Conservation (phyloP, 2,329 filamentous ascomycete species). For the Penicillium concentricum region DNA sequence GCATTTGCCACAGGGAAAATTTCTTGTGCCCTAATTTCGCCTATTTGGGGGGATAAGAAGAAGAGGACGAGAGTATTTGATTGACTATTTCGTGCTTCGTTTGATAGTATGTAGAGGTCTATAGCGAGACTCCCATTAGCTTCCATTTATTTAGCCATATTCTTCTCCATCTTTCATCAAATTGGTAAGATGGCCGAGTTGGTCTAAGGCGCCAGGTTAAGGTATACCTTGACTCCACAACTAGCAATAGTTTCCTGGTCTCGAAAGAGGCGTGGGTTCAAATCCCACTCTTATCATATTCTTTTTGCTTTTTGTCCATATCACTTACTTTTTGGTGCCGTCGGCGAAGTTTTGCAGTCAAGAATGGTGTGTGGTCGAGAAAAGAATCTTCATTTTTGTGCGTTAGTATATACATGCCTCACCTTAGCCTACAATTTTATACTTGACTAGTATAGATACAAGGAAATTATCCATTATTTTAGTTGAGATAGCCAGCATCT, state of each 20-base stretch:
- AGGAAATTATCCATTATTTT: no score
- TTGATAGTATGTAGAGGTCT: no score
- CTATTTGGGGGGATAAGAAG: no score
- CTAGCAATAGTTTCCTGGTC: slow-evolving; percentile 13
- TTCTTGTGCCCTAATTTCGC: no score
- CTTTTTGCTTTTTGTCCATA: not conserved
- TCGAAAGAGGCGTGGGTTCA: slow-evolving; percentile 12
- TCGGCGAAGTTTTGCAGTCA: no score
- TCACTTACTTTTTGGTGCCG: no score
- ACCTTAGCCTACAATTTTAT: no score
- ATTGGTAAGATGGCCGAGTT: slow-evolving; percentile 34
- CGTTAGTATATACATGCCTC: not conserved
- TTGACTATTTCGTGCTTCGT: no score
- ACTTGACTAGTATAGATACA: no score
- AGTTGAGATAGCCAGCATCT: not conserved
- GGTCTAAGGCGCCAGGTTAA: slow-evolving; percentile 36
- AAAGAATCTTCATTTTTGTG: not conserved
- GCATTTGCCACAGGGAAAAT: no score
- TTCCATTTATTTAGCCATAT: not conserved
- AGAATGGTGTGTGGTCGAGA: not conserved
- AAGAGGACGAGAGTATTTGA: no score
- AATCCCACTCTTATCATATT: slow-evolving; percentile 11
- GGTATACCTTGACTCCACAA: slow-evolving; percentile 25
- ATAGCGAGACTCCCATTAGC: no score
- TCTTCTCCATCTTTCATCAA: not conserved